Base-by-base conservation (phyloP, 2,329 filamentous ascomycete species). In the Ophiostoma novo-ulmi region DNA sequence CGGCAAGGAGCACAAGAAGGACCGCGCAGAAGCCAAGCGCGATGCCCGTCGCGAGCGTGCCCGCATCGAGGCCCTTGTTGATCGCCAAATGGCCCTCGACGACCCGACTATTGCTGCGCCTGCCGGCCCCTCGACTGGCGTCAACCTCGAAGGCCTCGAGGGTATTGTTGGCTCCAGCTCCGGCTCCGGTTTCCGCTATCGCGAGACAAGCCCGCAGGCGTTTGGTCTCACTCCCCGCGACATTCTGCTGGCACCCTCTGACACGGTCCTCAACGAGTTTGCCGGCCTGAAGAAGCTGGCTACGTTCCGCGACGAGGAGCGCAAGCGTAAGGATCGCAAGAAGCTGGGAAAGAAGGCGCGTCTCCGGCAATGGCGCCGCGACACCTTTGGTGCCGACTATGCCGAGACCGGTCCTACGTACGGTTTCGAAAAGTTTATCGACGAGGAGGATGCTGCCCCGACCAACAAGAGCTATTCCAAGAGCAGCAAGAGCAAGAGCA, bases 281-380 rank as follows among this genome's bases (percentile, higher is more conserved):
- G 94, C 90, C 5, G 94, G 95, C 7, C 83, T 99, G 77, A 99
- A 99, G 85, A 98, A 97, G 82, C 87, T 97, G 72, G 94, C 94
- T 5, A 85, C 91, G 5, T 99, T 95, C 83, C 87, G 95, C 71
- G 94, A 97, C 78, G 83, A 85, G 3, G 91, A 94, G 76, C 95
- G 96, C 85, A 98, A 98, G 85, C 85, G 86, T 75, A 91, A 90
- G 76, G 95, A 99, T 78, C 88, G 89, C 82, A 97, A 97, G 84
- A 86, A 87, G 76, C 85, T 98, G 39, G 91, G 92, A 74, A 99
- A 98, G 87, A 98, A 98, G 82, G 92, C 92, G 8, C 86, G 94
- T 26, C 83, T 99, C 72, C 85, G 93, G 77, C 87, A 97, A 81
- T 99, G 95, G 95, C 88, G 88, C 68, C 82, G 84, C 72, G 87